Percentiles rank a stretch among this genome's conserved stretches.
Evolutionary conservation across 768 basidiomycete species (phyloP).

Genomic region (Filobasidium floriforme): DNA sequence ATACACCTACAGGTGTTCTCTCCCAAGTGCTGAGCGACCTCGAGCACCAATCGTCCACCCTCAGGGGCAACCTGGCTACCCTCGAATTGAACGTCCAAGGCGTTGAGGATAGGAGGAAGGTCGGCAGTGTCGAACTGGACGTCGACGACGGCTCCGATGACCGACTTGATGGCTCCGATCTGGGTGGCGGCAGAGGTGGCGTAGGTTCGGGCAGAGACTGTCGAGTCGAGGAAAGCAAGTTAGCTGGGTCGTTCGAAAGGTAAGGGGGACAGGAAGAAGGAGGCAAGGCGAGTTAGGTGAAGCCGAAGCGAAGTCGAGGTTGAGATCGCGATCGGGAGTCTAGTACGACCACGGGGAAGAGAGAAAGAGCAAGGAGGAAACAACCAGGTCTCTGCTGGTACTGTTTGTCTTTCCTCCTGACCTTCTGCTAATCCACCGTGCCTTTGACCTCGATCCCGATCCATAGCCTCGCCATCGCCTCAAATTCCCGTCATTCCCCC

Average conservation of each 20-base stretch:
- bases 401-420: too few relatives aligned
- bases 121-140: constrained; percentile 93
- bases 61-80: constrained; percentile 55
- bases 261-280: background rate
- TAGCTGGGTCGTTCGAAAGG: background rate
- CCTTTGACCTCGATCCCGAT: too few relatives aligned
- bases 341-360: background rate
- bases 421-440: too few relatives aligned
- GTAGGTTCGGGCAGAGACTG: constrained; percentile 58
- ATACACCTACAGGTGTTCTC: constrained; percentile 99
- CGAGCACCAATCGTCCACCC: constrained; percentile 95
- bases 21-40: constrained; percentile 96
- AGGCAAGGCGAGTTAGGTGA: background rate
- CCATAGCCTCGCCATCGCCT: too few relatives aligned
- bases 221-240: background rate
- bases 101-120: constrained; percentile 96
- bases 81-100: constrained; percentile 78
- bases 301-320: background rate
- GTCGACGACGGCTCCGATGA: constrained; percentile 99
- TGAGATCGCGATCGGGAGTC: background rate
- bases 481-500: background rate
- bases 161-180: constrained; percentile 83
- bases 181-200: constrained; percentile 75
- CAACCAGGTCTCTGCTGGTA: too few relatives aligned
- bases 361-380: background rate